phyloP scores from a whole-genome alignment of 768 basidiomycete genomes.

The Fomitopsis serialis region DNA sequence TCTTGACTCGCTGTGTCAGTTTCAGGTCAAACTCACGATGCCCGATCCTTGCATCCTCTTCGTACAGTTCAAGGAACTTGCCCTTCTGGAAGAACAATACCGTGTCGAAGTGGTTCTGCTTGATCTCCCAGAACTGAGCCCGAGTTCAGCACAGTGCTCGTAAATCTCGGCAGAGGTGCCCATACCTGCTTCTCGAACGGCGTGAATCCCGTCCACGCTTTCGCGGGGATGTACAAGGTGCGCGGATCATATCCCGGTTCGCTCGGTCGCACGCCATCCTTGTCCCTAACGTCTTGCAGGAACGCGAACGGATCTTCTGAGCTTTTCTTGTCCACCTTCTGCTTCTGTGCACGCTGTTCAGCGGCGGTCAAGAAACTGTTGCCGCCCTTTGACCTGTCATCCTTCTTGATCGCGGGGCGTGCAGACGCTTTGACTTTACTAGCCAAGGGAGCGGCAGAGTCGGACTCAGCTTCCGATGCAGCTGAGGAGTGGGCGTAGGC shows the following conservation, averaged over 20 bases:
- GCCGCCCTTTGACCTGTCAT: slow-evolving; percentile 23
- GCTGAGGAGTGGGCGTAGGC: slow-evolving; percentile 22
- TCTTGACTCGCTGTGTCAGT: slow-evolving; percentile 87
- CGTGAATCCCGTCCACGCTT: slow-evolving; percentile 78
- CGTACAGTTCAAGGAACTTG: slow-evolving; percentile 91
- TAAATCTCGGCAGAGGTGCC: background rate
- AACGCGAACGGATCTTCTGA: slow-evolving; percentile 75
- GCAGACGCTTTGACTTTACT: slow-evolving; percentile 32
- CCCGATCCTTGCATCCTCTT: slow-evolving; percentile 90
- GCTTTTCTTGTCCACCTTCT: slow-evolving; percentile 79
- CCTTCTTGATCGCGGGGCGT: slow-evolving; percentile 28
- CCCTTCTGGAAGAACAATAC: slow-evolving; percentile 99
- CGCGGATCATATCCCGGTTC: slow-evolving; percentile 87
- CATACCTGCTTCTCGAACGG: slow-evolving; percentile 87
- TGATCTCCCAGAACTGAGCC: slow-evolving; percentile 62
- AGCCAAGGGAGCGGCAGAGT: slow-evolving; percentile 14
- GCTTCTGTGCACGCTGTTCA: slow-evolving; percentile 66
- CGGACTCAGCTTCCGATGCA: slow-evolving; percentile 31
- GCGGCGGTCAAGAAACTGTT: slow-evolving; percentile 75
- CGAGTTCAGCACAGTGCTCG: background rate
- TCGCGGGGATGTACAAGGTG: slow-evolving; percentile 74
- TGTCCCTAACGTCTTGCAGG: slow-evolving; percentile 68
- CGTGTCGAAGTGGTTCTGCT: slow-evolving; percentile 96
- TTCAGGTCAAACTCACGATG: slow-evolving; percentile 96
- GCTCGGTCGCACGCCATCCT: slow-evolving; percentile 73